Evolutionary conservation across 2,329 filamentous ascomycete species (phyloP), one percentile per base, ranked within the genome.

Genomic region (Apiospora malaysiana): DNA sequence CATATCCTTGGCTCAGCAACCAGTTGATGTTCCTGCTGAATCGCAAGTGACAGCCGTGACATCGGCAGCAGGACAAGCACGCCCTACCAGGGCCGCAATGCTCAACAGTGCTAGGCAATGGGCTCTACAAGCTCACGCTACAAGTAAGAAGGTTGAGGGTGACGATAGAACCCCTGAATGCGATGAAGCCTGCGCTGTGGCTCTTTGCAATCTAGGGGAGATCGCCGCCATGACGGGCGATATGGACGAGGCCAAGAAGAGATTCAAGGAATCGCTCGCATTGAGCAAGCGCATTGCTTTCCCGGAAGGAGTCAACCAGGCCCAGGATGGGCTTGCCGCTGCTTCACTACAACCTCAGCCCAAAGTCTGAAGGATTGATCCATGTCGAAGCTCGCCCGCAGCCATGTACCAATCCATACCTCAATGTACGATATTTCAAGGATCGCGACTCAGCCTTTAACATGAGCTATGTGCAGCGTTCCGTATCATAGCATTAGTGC

Each of bases 141-240:
- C 94, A 70, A 90, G 91, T 1, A 85, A 85, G 9, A 87, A 89
- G 40, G 91, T 97, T 56, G 82, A 86, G 70, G 88, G 91, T 4
- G 89, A 92, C 0, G 84, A 89, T 4, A 86, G 93, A 51, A 93
- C 90, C 2, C 86, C 91, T 68, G 94, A 97, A 78, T 98, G 95
- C 78, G 94, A 97, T 79, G 81, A 92, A 70, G 93, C 92, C 1
- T 98, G 95, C 77, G 92, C 92, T 2, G 92, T 92, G 7, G 93
- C 95, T 9, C 90, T 93, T n/a, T 93, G 94, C 80, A 97, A 97
- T 78, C 88, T 97, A 69, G 95, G 91, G 32, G 93, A 97, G 76
- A 91, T 98, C 75, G 92, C 93, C 0, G 90, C 93, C 74, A 91
- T 96, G 88, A 82, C 91, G 72, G 91, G 92, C 1, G 87, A 93